Evolutionary conservation across 352 stramenopile genomes (phyloP).

Genomic region (Phytophthora europaea): DNA sequence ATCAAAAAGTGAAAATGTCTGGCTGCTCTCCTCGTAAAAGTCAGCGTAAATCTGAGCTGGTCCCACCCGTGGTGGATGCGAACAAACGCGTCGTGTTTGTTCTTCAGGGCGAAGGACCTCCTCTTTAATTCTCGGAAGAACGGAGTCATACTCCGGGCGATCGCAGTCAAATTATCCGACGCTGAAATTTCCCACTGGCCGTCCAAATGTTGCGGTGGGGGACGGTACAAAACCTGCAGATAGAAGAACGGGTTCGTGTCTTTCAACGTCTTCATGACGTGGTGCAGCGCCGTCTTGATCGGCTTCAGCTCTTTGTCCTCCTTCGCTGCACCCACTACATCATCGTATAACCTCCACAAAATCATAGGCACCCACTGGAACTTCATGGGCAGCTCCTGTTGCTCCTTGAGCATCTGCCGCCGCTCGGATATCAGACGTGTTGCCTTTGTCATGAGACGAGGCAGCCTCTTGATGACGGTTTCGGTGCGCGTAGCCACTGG

Average conservation of each 20-base stretch:
- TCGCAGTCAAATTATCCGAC: conserved; percentile 27
- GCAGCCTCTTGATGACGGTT: conserved; percentile 19
- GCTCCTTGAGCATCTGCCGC: conserved; percentile 15
- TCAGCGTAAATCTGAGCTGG: conserved; percentile 34
- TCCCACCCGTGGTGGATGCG: conserved; percentile 40
- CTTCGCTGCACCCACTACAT: not conserved
- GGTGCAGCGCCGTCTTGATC: conserved; percentile 41
- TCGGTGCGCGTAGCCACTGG: not conserved
- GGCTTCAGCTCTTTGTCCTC: conserved; percentile 16
- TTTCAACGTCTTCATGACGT: conserved; percentile 39
- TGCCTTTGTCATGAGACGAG: conserved; percentile 32
- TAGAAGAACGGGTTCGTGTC: conserved; percentile 52
- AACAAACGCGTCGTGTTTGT: conserved; percentile 14
- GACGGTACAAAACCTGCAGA: conserved; percentile 55
- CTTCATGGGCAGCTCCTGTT: conserved; percentile 29
- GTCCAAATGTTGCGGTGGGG: conserved; percentile 31
- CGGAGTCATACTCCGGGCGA: conserved; percentile 34
- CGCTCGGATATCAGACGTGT: conserved; percentile 17
- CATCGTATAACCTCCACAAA: conserved; percentile 49
- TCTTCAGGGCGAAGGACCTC: conserved; percentile 36
- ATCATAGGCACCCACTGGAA: conserved; percentile 52
- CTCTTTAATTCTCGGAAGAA: conserved; percentile 35
- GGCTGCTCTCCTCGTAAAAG: conserved; percentile 32
- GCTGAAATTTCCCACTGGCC: conserved; percentile 28
- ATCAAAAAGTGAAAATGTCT: conserved; percentile 58